These are phyloP conservation scores for Euphrasia confusa DNA, from an alignment of 257 asterid species.

Conservation along the genomic window DNA sequence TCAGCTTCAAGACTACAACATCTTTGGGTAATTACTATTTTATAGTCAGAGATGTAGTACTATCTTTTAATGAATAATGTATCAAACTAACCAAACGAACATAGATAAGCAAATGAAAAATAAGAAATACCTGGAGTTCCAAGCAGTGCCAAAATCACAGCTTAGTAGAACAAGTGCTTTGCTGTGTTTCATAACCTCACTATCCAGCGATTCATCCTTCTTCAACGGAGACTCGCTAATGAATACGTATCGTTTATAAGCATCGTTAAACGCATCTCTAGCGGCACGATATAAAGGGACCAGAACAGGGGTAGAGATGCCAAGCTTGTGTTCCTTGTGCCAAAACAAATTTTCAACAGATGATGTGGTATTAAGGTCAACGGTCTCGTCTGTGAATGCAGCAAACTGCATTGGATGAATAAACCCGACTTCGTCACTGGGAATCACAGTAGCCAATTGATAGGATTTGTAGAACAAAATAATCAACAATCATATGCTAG, in stretches of 20 bases:
- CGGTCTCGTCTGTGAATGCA: conserved; percentile 41
- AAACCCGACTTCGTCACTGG: conserved; percentile 89
- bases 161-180: conserved; percentile 71
- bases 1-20: not conserved
- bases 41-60: no score
- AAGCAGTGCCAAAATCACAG: conserved; percentile 87
- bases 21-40: no score
- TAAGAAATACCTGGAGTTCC: conserved; percentile 72
- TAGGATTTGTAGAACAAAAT: not conserved
- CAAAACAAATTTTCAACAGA: conserved; percentile 44
- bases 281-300: conserved; percentile 62
- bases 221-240: conserved; percentile 22
- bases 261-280: conserved; percentile 61
- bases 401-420: conserved; percentile 83
- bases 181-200: conserved; percentile 78
- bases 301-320: conserved; percentile 61
- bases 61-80: no score
- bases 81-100: not conserved
- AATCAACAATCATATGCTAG: not conserved
- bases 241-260: conserved; percentile 40
- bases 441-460: conserved; percentile 9
- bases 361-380: conserved; percentile 26
- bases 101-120: not conserved
- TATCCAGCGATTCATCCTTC: conserved; percentile 33
- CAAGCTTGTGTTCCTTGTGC: conserved; percentile 70